Evolutionary conservation across 768 basidiomycete genomes (phyloP).

Genomic region (Coprinellus aureogranulatus): DNA sequence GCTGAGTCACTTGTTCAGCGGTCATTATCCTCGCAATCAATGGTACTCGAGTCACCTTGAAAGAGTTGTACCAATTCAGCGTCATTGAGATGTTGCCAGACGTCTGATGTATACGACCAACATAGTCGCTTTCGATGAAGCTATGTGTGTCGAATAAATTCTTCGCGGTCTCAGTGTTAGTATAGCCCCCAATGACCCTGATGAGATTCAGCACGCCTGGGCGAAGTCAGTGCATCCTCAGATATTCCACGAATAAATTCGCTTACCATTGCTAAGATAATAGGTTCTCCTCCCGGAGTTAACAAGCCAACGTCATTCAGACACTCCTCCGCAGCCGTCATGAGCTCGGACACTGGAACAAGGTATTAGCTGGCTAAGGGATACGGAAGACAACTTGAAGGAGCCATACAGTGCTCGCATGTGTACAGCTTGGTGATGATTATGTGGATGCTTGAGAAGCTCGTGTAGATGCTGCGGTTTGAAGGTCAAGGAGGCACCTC

Average conservation of each 20-base stretch:
- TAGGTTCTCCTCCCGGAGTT: conserved; percentile 53
- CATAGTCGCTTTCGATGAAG: conserved; percentile 56
- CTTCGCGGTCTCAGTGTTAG: conserved; percentile 43
- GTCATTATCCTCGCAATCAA: no score
- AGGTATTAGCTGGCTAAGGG: background rate
- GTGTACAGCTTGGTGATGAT: conserved; percentile 55
- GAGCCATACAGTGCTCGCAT: conserved; percentile 51
- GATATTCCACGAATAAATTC: no score
- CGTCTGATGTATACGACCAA: conserved; percentile 38
- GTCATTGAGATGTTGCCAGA: conserved; percentile 52
- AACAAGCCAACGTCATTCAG: conserved; percentile 54
- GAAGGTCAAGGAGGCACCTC: no score
- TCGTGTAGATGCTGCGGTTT: conserved; percentile 57
- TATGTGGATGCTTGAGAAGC: conserved; percentile 56
- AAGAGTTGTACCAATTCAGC: conserved; percentile 66
- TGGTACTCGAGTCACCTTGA: no score
- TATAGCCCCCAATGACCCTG: conserved; percentile 63
- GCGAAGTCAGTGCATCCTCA: background rate
- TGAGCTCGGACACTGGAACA: conserved; percentile 53
- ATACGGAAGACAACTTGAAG: background rate
- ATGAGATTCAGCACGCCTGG: conserved; percentile 61
- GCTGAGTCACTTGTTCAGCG: conserved; percentile 40
- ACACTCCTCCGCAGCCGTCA: conserved; percentile 61
- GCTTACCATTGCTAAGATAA: conserved; percentile 54
- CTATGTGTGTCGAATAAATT: conserved; percentile 60